A percentile compares a stretch with the other conserved stretches of the same genome.
phyloP scores from a whole-genome alignment of 73 alveolate species.

The Tetrahymena borealis region DNA sequence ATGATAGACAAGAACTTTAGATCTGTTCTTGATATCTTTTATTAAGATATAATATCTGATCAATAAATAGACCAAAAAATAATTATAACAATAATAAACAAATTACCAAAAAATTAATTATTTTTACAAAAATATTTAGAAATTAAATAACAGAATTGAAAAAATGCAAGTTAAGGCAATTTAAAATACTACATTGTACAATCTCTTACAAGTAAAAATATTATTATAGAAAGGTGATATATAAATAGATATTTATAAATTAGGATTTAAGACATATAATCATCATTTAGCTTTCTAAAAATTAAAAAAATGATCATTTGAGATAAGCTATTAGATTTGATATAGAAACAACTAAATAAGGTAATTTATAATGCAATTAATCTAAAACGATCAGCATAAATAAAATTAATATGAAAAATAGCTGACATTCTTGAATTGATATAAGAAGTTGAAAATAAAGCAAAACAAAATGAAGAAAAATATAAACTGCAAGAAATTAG shows the following conservation, averaged over 20 bases:
- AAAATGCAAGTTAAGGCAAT: background rate
- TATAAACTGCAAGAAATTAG: background rate
- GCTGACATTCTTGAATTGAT: background rate
- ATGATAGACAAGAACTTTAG: background rate
- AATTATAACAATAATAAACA: background rate
- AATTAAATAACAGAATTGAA: background rate
- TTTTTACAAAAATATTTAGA: background rate
- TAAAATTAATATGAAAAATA: background rate
- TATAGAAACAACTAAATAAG: background rate
- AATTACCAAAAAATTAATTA: background rate
- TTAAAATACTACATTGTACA: background rate
- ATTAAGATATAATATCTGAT: background rate
- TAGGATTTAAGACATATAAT: background rate
- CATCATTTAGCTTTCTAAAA: background rate
- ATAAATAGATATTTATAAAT: background rate
- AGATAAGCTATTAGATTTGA: background rate
- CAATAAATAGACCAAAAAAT: background rate
- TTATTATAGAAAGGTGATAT: background rate
- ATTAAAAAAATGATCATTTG: background rate
- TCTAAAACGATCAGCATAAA: background rate
- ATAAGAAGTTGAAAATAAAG: background rate
- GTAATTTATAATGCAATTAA: no score
- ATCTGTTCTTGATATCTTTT: background rate
- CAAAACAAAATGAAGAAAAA: background rate
- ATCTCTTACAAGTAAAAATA: background rate